Evolutionary conservation across 2,329 filamentous ascomycete genomes (phyloP).

Genomic region (Fusarium udum): DNA sequence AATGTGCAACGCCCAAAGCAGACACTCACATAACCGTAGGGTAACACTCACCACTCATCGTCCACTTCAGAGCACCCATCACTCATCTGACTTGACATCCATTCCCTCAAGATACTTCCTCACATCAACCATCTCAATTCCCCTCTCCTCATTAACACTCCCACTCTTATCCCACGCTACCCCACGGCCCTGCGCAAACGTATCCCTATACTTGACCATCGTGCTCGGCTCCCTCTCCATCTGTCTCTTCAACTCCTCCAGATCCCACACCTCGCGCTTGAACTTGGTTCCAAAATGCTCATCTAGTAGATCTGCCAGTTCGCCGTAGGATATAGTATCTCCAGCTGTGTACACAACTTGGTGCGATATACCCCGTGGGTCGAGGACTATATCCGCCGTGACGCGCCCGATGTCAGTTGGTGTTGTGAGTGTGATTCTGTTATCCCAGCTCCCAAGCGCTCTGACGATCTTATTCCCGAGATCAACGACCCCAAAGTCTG

Average conservation of each 20-base stretch:
- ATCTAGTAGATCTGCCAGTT: constrained; percentile 64
- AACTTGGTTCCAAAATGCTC: constrained; percentile 52
- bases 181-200: constrained; percentile 68
- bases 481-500: constrained; percentile 70
- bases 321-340: constrained; percentile 67
- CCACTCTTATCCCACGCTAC: constrained; percentile 65
- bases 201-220: constrained; percentile 68
- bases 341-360: constrained; percentile 68
- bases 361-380: constrained; percentile 47
- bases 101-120: constrained; percentile 49
- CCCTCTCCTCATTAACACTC: constrained; percentile 63
- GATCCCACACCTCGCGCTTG: constrained; percentile 59
- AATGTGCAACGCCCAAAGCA: neutral
- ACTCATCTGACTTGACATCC: constrained; percentile 18
- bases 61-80: too few species aligned
- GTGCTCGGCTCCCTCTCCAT: constrained; percentile 58
- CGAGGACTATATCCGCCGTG: constrained; percentile 64
- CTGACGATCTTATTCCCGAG: constrained; percentile 53
- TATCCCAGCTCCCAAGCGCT: constrained; percentile 70
- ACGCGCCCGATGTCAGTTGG: constrained; percentile 70
- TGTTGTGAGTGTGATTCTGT: constrained; percentile 69
- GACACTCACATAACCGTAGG: neutral
- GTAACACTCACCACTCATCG: neutral
- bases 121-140: constrained; percentile 56
- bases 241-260: constrained; percentile 55